A percentile compares a stretch with the other conserved stretches of the same genome.
Evolutionary conservation across 768 basidiomycete genomes (phyloP).

Genomic region (Pulveroboletus ravenelii): DNA sequence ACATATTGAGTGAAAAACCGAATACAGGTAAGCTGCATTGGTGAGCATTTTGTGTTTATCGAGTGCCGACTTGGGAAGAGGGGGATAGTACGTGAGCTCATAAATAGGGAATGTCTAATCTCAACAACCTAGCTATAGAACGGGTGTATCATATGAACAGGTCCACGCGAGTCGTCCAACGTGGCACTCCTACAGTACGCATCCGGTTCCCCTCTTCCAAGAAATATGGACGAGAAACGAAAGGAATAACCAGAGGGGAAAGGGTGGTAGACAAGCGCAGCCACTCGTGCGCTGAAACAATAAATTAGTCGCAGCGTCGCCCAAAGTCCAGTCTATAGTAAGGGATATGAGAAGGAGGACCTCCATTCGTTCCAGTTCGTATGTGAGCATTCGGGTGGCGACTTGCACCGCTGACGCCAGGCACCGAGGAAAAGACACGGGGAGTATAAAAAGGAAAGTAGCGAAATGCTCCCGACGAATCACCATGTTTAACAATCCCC

Average conservation of each 20-base stretch:
- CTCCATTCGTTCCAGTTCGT: not conserved
- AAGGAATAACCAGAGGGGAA: not conserved
- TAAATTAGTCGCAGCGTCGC: not conserved
- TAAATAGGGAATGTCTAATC: no score
- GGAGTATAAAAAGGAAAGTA: no score
- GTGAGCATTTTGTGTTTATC: no score
- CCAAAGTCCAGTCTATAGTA: not conserved
- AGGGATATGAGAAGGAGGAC: not conserved
- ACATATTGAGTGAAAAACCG: no score
- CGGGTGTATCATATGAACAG: not conserved
- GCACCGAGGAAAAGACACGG: not conserved
- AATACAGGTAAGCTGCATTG: no score
- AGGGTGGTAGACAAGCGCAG: no score
- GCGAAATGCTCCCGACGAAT: no score
- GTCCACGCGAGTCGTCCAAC: not conserved
- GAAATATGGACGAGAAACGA: no score
- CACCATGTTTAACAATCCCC: no score
- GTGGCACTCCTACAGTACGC: not conserved
- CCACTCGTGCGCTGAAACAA: not conserved
- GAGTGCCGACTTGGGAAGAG: no score
- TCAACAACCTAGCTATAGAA: not conserved
- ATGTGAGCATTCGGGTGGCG: not conserved
- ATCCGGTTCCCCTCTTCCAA: not conserved
- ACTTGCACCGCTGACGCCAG: not conserved
- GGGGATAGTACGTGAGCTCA: no score